A percentile compares a stretch with the other conserved stretches of the same genome.
Conservation (phyloP, 371 early-diverging fungal species). For the Apophysomyces elegans region DNA sequence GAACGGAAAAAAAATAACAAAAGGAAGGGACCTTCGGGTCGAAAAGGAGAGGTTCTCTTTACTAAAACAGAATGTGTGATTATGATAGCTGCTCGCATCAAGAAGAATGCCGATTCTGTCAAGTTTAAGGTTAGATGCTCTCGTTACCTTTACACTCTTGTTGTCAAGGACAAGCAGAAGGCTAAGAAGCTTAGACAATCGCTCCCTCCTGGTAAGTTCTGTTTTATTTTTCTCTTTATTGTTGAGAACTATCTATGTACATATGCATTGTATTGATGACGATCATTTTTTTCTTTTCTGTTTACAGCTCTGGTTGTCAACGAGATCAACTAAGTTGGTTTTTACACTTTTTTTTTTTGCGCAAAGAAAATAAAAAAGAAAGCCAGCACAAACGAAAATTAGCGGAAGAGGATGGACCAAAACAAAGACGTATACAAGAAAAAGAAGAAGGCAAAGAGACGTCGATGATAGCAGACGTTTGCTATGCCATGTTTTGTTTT, state of each 20-base stretch:
- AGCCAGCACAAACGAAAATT: background rate
- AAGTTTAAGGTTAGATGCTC: conserved; percentile 99
- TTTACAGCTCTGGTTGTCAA: conserved; percentile 42
- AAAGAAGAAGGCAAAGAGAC: background rate
- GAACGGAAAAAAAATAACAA: conserved; percentile 1
- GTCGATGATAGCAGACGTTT: background rate
- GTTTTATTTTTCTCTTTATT: background rate
- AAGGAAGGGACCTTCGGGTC: too few species aligned
- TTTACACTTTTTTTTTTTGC: background rate
- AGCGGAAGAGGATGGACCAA: too few species aligned
- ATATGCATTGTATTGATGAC: background rate
- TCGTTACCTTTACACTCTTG: conserved; percentile 96
- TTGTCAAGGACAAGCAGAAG: conserved; percentile 95
- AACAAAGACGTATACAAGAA: background rate
- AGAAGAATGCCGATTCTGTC: conserved; percentile 94
- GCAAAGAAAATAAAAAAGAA: background rate
- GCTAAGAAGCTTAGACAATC: conserved; percentile 96
- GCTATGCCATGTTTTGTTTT: background rate
- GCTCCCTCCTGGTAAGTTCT: conserved; percentile 79
- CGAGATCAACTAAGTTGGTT: conserved; percentile 35
- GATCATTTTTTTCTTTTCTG: background rate
- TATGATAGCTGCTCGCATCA: conserved; percentile 84
- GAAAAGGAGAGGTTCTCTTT: too few species aligned
- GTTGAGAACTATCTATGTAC: background rate
- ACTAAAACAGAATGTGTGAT: too few species aligned